Base-by-base conservation (phyloP, 2,329 filamentous ascomycete genomes). In the Clarireedia hainanense region DNA sequence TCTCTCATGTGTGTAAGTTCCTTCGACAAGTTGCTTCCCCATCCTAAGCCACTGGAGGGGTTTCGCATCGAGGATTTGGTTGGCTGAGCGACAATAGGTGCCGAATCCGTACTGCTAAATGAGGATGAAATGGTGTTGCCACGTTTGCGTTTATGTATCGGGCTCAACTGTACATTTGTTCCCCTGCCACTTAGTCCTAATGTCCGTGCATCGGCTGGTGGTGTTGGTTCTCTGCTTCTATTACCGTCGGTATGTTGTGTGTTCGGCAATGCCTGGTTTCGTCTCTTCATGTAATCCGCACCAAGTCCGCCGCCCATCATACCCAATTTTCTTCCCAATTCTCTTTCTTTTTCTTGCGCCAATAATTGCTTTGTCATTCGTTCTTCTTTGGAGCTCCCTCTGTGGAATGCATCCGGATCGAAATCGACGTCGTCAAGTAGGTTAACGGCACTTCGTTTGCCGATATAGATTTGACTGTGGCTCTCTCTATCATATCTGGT, bases 331-430 rank as follows among this genome's bases (percentile, higher is more conserved):
- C 81, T 83, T 61, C 84, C 86, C 49, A 94, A 78, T 24, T 89
- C 84, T 20, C 83, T 76, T 69, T 92, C 89, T 65, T 81, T 85
- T 69, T 91, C 86, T 63, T 83, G 80, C 14, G 80, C 80, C 5
- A 82, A 80, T 5, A 91, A 73, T 3, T 79, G 79, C 56, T 83
- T 78, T 60, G 83, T 84, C 61, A 88, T 71, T 17, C 80, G 79
- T 60, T 91, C 88, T 51, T 83, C 80, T 57, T 80, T 78, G 63
- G 83, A 83, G 30, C 77, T 79, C 34, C 80, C 77, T 54, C 71
- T 68, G 45, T 74, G 72, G 23, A 75, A 71, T n/a, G 65, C 63
- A 58, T 84, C 79, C 0, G 78, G 75, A 14, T 80, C 75, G 17
- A 78, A 77, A 57, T 86, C 81, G 20, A 80, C 80, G 46, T 82